Percentiles rank a stretch among this genome's conserved stretches.
These are phyloP conservation scores for Salix dunnii DNA, from an alignment of 345 rosid species.

Conservation along the genomic window DNA sequence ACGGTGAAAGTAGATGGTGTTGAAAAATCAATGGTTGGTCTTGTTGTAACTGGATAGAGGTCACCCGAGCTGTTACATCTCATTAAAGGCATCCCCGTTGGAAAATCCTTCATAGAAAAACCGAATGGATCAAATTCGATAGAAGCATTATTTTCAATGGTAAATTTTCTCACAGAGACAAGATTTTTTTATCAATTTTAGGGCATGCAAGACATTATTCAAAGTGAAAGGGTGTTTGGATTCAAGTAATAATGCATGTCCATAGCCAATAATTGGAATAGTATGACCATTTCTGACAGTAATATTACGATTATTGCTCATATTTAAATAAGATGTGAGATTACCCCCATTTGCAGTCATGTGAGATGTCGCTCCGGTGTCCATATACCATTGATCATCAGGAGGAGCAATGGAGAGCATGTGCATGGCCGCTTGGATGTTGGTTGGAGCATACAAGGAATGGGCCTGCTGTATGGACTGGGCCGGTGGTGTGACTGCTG, in stretches of 20 bases:
- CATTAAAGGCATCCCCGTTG: background rate
- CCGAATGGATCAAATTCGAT: no score
- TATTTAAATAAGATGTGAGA: no score
- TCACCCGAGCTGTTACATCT: background rate
- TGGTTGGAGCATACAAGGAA: no score
- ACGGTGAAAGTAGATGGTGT: background rate
- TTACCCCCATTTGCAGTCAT: no score
- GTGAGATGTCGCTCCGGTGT: no score
- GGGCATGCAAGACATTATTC: background rate
- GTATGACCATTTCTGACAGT: no score
- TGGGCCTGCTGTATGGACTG: no score
- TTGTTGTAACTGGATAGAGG: background rate
- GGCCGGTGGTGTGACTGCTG: rapidly evolving
- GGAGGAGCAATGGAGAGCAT: no score
- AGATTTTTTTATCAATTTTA: background rate
- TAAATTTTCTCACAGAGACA: background rate
- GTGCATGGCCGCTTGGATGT: no score
- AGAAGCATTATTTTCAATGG: background rate
- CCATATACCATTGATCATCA: no score
- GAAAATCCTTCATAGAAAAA: no score
- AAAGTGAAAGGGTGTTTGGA: background rate
- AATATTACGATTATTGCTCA: no score
- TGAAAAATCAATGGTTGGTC: background rate
- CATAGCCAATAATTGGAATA: background rate
- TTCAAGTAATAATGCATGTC: background rate